Percentiles rank a stretch among this genome's conserved stretches.
Conservation (phyloP, 257 asterid genomes). For the Rauvolfia tetraphylla region DNA sequence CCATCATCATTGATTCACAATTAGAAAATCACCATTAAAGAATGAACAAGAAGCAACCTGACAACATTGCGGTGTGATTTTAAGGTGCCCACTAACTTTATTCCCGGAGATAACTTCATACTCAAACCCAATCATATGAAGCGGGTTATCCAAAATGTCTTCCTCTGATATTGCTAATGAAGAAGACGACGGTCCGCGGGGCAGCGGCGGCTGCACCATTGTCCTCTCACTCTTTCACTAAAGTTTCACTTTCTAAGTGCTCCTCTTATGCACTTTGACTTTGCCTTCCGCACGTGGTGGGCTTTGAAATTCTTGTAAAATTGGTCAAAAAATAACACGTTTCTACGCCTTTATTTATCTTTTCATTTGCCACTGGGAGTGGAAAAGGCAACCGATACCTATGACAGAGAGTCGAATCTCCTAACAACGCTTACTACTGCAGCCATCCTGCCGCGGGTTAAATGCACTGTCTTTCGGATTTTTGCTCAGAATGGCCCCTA, state of each 20-base stretch:
- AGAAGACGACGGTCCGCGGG: not conserved
- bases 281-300: not conserved
- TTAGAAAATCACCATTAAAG: not conserved
- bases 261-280: not conserved
- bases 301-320: not conserved
- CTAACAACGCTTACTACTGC: too few relatives aligned
- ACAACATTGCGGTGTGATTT: not conserved
- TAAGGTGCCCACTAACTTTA: constrained; percentile 9
- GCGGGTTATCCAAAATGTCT: constrained; percentile 6
- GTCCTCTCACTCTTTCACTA: not conserved
- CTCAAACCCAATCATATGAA: constrained; percentile 5
- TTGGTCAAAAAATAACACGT: not conserved
- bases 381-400: too few relatives aligned
- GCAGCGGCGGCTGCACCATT: not conserved
- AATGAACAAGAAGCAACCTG: not conserved
- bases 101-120: not conserved
- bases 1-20: not conserved
- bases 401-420: too few relatives aligned
- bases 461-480: too few relatives aligned
- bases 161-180: not conserved
- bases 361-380: not conserved
- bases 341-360: too few relatives aligned
- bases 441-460: too few relatives aligned
- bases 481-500: too few relatives aligned
- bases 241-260: not conserved